Conservation (phyloP, 2,329 filamentous ascomycete genomes). For the Trichoderma atroviride region DNA sequence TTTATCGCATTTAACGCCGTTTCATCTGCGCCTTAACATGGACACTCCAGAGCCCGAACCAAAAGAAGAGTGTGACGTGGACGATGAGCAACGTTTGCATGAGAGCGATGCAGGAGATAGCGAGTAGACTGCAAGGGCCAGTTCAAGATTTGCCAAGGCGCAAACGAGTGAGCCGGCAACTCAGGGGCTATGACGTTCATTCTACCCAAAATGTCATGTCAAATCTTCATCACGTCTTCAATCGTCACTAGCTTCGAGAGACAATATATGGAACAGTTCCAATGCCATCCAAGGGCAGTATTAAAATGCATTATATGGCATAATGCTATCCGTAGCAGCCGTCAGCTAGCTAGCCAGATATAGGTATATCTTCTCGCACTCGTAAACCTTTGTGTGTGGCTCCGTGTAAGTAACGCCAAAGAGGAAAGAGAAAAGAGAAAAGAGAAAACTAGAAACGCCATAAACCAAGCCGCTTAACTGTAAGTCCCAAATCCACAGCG, state of each 20-base stretch:
- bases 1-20: not conserved
- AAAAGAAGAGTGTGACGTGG: not conserved
- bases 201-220: not conserved
- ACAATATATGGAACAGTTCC: not conserved
- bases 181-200: not conserved
- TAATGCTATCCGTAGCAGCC: constrained; percentile 3
- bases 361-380: not conserved
- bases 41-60: not conserved
- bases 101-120: not conserved
- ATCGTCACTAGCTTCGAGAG: not conserved
- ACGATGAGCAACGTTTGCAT: not conserved
- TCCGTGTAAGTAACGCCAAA: not conserved
- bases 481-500: not conserved
- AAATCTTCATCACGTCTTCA: not conserved
- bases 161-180: not conserved
- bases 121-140: not conserved
- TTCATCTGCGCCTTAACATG: not conserved
- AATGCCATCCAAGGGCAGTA: not conserved
- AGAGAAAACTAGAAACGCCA: not conserved
- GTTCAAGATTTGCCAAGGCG: not conserved
- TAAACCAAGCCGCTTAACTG: not conserved
- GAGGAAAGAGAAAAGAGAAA: not conserved
- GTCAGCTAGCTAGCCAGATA: constrained; percentile 4
- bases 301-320: not conserved
- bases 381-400: not conserved